Evolutionary conservation across 2,329 filamentous ascomycete species (phyloP).

Genomic region (Aspergillus quadricinctus): DNA sequence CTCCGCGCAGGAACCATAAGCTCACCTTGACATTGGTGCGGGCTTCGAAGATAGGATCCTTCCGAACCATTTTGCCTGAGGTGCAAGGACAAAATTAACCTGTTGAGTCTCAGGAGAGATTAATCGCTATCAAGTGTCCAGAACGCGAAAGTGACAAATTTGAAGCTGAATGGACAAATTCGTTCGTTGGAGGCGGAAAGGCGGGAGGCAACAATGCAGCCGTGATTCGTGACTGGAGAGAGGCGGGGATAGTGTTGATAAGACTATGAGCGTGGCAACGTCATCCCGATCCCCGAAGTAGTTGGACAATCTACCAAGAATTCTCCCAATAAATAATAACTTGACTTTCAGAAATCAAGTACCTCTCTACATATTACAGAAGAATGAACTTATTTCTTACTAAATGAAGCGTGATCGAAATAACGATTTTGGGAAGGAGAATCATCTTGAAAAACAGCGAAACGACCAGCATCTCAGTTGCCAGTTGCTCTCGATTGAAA

Average conservation of each 20-base stretch:
- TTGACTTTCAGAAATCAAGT: background rate
- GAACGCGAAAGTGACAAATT: background rate
- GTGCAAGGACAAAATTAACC: background rate
- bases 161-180: background rate
- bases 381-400: background rate
- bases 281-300: slow-evolving; percentile 11
- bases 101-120: no score
- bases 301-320: background rate
- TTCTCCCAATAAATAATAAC: background rate
- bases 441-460: background rate
- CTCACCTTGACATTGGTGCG: slow-evolving; percentile 41
- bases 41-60: slow-evolving; percentile 40
- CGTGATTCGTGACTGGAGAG: slow-evolving; percentile 2
- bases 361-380: background rate
- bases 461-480: background rate
- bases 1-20: background rate
- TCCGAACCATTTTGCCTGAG: slow-evolving; percentile 33
- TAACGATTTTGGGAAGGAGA: background rate
- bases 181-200: background rate
- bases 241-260: background rate
- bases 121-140: background rate
- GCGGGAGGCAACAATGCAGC: slow-evolving; percentile 3
- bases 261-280: slow-evolving; percentile 15
- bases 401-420: background rate
- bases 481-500: background rate